Evolutionary conservation across 192 early-diverging fungal species (phyloP).

Genomic region (Pecoramyces ruminantium): DNA sequence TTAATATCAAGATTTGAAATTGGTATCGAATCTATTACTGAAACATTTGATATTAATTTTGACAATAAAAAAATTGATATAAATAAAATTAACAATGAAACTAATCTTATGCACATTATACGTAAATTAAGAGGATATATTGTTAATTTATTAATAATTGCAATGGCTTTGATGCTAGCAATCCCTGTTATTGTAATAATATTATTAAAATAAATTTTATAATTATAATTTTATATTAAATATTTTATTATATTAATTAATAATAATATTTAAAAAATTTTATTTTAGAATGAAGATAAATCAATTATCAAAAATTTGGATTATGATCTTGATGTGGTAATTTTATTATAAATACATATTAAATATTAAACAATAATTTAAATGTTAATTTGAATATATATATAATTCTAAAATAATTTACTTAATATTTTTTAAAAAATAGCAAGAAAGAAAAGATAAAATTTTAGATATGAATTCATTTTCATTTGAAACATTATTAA

Average conservation of each 20-base stretch:
- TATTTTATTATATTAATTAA: too few species aligned
- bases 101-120: not conserved
- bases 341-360: not conserved
- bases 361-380: not conserved
- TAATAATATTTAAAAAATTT: too few species aligned
- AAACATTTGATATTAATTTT: not conserved
- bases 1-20: not conserved
- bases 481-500: not conserved
- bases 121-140: not conserved
- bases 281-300: not conserved
- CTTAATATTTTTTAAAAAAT: not conserved
- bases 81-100: not conserved
- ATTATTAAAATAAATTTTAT: too few species aligned
- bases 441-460: not conserved
- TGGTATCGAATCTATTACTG: not conserved
- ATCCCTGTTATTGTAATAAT: not conserved
- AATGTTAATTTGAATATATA: too few species aligned
- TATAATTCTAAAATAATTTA: too few species aligned
- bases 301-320: not conserved
- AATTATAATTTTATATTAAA: too few species aligned
- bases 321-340: not conserved
- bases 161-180: not conserved
- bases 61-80: not conserved
- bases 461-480: not conserved
- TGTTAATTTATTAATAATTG: not conserved